These are phyloP conservation scores for Medicago truncatula DNA, from an alignment of 306 rosid species.

Conservation along the genomic window MtrunA17r5.0-ANR NC_053042.1:41827001-41827500, in stretches of 20 bases:
- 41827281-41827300: slow-evolving; percentile 84
- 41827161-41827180: slow-evolving; percentile 54
- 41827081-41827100: slow-evolving; percentile 30
- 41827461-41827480: background rate
- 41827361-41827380: slow-evolving; percentile 10
- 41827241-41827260: slow-evolving; percentile 51
- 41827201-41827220: slow-evolving; percentile 53
- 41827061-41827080: slow-evolving; percentile 29
- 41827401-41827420: slow-evolving; percentile 49
- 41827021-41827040: slow-evolving; percentile 45
- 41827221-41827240: slow-evolving; percentile 56
- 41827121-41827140: slow-evolving; percentile 54
- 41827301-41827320: slow-evolving; percentile 63
- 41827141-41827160: slow-evolving; percentile 47
- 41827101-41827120: slow-evolving; percentile 41
- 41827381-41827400: slow-evolving; percentile 46
- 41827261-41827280: slow-evolving; percentile 56
- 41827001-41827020: slow-evolving; percentile 44
- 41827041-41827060: background rate
- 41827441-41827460: too few species aligned
- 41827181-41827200: slow-evolving; percentile 58
- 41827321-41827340: slow-evolving; percentile 61
- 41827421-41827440: slow-evolving; percentile 34
- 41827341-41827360: slow-evolving; percentile 56
- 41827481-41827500: too few species aligned